Conservation (phyloP, 2,329 filamentous ascomycete genomes). For the Lecanicillium sp. region DNA sequence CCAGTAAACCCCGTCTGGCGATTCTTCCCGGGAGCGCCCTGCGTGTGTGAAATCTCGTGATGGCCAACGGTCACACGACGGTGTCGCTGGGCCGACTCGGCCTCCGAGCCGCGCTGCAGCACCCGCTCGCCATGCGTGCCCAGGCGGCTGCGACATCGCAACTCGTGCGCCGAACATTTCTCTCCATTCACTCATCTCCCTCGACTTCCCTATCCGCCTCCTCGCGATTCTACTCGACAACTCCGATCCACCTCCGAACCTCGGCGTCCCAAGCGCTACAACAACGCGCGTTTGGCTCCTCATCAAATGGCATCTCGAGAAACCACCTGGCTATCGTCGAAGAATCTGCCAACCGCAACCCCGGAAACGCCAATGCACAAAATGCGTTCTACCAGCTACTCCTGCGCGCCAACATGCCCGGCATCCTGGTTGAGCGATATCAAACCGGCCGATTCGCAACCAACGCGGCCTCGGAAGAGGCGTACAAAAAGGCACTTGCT, state of each 20-base stretch:
- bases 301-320: constrained; percentile 43
- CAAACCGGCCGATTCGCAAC: constrained; percentile 78
- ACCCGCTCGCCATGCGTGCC: too few relatives aligned
- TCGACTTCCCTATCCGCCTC: too few relatives aligned
- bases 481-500: constrained; percentile 67
- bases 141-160: too few relatives aligned
- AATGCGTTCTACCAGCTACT: constrained; percentile 91
- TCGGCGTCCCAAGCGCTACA: constrained; percentile 13
- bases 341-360: constrained; percentile 87
- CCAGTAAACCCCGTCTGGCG: too few relatives aligned
- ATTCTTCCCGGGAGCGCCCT: too few relatives aligned
- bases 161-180: too few relatives aligned
- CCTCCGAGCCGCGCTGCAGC: constrained; percentile 4
- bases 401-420: constrained; percentile 84
- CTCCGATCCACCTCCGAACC: neutral
- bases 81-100: constrained; percentile 6
- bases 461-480: constrained; percentile 68
- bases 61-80: constrained; percentile 5
- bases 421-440: constrained; percentile 86
- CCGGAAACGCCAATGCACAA: constrained; percentile 77
- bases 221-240: neutral
- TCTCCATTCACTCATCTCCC: too few relatives aligned
- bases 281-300: constrained; percentile 31
- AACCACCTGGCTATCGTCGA: constrained; percentile 77
- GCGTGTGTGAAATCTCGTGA: neutral